These are phyloP conservation scores for Kwoniella europaea DNA, from an alignment of 768 basidiomycete genomes.

Conservation along the genomic window DNA sequence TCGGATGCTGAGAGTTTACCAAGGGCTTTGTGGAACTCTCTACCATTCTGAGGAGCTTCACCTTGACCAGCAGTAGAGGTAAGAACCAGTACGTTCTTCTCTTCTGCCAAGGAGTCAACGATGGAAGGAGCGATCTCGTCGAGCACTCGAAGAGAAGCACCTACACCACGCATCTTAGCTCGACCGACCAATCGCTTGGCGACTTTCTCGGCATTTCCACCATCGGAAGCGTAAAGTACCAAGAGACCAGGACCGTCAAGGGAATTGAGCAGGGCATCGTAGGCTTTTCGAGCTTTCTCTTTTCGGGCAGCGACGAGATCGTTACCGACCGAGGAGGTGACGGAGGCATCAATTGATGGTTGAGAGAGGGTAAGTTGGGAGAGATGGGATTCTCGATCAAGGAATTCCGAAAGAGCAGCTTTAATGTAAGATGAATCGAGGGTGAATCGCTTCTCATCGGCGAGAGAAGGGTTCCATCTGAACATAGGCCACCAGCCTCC, in stretches of 20 bases:
- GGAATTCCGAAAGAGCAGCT: conserved; percentile 88
- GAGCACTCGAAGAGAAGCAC: conserved; percentile 73
- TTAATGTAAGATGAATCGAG: conserved; percentile 94
- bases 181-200: conserved; percentile 84
- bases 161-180: conserved; percentile 81
- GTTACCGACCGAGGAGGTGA: conserved; percentile 83
- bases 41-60: conserved; percentile 95
- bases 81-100: conserved; percentile 78
- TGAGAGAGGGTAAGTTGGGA: conserved; percentile 82
- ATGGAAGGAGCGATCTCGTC: conserved; percentile 69
- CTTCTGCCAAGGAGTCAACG: conserved; percentile 73
- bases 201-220: conserved; percentile 93
- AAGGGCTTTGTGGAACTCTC: conserved; percentile 83
- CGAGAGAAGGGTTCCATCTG: conserved; percentile 92
- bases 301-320: conserved; percentile 81
- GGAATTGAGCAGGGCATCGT: conserved; percentile 77
- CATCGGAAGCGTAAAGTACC: conserved; percentile 92
- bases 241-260: conserved; percentile 88
- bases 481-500: conserved; percentile 98
- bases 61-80: conserved; percentile 96
- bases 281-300: conserved; percentile 78
- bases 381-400: conserved; percentile 94
- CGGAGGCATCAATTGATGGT: conserved; percentile 77
- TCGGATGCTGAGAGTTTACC: conserved; percentile 58
- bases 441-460: conserved; percentile 73